Evolutionary conservation across 2,329 filamentous ascomycete species (phyloP).

Genomic region (Rugonectria rugulosa): DNA sequence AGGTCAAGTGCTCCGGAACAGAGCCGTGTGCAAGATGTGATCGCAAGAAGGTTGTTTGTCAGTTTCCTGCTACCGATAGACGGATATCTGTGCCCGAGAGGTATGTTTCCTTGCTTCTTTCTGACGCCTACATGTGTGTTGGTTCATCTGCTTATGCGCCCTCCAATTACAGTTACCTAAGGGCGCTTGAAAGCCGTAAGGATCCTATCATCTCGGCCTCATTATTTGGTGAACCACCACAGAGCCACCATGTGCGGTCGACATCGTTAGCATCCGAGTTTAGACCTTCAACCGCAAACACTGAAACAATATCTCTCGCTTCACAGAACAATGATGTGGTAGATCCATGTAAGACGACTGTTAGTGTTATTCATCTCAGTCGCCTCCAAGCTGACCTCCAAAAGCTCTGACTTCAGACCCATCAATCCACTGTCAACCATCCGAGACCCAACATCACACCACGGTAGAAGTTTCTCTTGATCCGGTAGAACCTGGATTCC

Average conservation of each 20-base stretch:
- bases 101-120: constrained; percentile 14
- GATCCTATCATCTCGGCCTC: constrained; percentile 3
- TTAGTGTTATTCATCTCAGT: neutral
- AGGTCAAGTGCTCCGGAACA: constrained; percentile 37
- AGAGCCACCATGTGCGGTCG: neutral
- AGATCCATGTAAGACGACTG: neutral
- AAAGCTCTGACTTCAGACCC: constrained; percentile 4
- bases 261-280: neutral
- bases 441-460: too few species aligned
- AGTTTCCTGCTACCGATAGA: constrained; percentile 35
- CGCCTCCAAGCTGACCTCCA: neutral
- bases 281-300: neutral
- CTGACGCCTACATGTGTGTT: neutral
- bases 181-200: constrained; percentile 31
- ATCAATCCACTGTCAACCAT: constrained; percentile 23
- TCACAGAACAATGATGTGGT: neutral
- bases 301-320: neutral
- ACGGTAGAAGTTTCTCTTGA: constrained; percentile 5
- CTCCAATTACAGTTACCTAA: constrained; percentile 27
- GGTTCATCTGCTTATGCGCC: neutral
- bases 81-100: constrained; percentile 37
- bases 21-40: constrained; percentile 37
- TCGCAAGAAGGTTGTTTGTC: constrained; percentile 33
- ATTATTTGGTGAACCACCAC: neutral
- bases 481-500: constrained; percentile 30